A percentile compares a stretch with the other conserved stretches of the same genome.
Conservation (phyloP, 139 green algal species). For the Picochlorum sp. region DNA sequence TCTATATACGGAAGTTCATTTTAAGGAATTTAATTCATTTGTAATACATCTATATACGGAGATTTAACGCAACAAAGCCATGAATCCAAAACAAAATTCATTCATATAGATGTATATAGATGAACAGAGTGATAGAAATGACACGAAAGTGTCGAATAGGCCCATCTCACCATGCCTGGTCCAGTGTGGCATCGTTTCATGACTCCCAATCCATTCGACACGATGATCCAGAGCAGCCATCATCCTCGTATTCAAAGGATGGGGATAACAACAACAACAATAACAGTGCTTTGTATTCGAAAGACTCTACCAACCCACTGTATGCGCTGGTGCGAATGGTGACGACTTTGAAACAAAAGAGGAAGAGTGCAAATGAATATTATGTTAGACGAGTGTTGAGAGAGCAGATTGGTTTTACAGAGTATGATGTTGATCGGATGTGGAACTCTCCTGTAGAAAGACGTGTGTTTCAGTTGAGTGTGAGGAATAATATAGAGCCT, state of each 20-base stretch:
- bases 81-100: no score
- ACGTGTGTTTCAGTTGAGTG: slow-evolving; percentile 15
- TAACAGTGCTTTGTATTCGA: no score
- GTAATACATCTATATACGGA: no score
- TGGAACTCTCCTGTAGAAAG: not conserved
- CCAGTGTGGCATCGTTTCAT: no score
- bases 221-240: not conserved
- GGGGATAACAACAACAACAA: no score
- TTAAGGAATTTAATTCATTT: no score
- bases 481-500: slow-evolving; percentile 13
- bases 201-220: not conserved
- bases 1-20: no score
- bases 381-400: slow-evolving; percentile 12
- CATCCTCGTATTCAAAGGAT: no score
- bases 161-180: not conserved
- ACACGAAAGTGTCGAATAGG: not conserved
- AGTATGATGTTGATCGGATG: slow-evolving; percentile 1
- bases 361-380: slow-evolving; percentile 11
- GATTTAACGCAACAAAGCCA: no score
- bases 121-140: no score
- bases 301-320: not conserved
- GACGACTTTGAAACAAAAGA: not conserved
- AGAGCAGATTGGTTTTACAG: not conserved
- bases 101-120: no score
- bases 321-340: slow-evolving; percentile 9